phyloP scores from a whole-genome alignment of 1,139 yeast genomes.

The Dujonia santamariae region DNA sequence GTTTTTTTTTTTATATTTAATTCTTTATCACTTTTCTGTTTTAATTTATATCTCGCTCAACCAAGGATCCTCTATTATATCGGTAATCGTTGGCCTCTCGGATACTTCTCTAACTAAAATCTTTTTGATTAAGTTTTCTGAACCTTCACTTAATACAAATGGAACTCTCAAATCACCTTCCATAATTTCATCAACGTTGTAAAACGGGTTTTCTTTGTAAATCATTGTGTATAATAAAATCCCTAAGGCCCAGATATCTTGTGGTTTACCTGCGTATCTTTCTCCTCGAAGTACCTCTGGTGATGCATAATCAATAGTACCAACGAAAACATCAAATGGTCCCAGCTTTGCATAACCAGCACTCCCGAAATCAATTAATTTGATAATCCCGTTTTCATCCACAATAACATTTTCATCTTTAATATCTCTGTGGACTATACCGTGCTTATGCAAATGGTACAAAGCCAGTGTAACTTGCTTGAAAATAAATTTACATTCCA shows the following conservation, averaged over 20 bases:
- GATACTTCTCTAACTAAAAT: conserved; percentile 65
- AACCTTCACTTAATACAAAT: conserved; percentile 54
- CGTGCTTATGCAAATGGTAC: conserved; percentile 76
- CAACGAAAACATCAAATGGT: conserved; percentile 95
- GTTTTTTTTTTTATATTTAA: no score
- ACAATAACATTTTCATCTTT: conserved; percentile 93
- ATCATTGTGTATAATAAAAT: conserved; percentile 81
- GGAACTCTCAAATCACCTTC: conserved; percentile 81
- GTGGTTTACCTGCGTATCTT: conserved; percentile 88
- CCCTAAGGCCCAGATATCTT: conserved; percentile 97
- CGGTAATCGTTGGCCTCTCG: conserved; percentile 69
- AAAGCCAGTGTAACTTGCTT: conserved; percentile 77
- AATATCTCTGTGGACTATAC: conserved; percentile 90
- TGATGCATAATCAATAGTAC: conserved; percentile 95
- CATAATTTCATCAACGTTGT: conserved; percentile 91
- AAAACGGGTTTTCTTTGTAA: conserved; percentile 94
- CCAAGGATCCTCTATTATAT: conserved; percentile 71
- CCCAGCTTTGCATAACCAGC: conserved; percentile 90
- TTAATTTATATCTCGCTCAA: conserved; percentile 24
- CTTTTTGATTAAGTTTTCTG: conserved; percentile 55
- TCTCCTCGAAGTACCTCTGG: conserved; percentile 92
- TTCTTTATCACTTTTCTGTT: no score
- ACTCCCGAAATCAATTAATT: conserved; percentile 91
- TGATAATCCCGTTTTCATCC: conserved; percentile 71
- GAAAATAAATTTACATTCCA: conserved; percentile 73